A percentile compares a stretch with the other conserved stretches of the same genome.
These are phyloP conservation scores for Spongispora temasekensis DNA, from an alignment of 1,284 basidiomycete species.

Conservation along the genomic window DNA sequence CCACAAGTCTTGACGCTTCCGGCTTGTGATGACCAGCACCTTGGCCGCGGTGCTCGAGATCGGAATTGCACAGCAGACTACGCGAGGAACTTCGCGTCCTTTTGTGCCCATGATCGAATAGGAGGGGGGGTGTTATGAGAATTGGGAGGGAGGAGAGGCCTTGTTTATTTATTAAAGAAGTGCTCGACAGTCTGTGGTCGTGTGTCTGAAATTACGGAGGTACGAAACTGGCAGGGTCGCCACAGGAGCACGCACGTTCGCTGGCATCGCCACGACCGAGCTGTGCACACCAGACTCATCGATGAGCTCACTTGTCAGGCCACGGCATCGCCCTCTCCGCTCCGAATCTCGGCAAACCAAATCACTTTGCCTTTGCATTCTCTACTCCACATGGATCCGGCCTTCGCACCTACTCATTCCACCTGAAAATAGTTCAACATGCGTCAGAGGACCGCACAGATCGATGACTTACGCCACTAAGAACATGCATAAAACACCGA, in stretches of 20 bases:
- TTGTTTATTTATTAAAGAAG: no score
- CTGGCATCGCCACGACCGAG: slow-evolving; percentile 28
- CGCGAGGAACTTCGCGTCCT: slow-evolving; percentile 72
- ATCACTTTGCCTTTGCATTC: neutral
- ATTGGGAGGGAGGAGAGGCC: no score
- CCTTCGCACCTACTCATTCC: slow-evolving; percentile 71
- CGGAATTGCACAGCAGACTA: slow-evolving; percentile 85
- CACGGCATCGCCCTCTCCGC: slow-evolving; percentile 24
- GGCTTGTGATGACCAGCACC: slow-evolving; percentile 77
- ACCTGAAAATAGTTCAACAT: slow-evolving; percentile 45
- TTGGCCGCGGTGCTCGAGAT: slow-evolving; percentile 70
- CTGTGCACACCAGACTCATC: no score
- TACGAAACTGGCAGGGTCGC: no score
- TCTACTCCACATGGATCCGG: slow-evolving; percentile 10
- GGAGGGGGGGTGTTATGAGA: no score
- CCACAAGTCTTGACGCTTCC: slow-evolving; percentile 77
- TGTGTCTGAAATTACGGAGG: slow-evolving; percentile 41
- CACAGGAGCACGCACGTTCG: slow-evolving; percentile 46
- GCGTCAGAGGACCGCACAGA: slow-evolving; percentile 20
- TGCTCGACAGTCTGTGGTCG: no score
- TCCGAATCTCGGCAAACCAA: slow-evolving; percentile 10
- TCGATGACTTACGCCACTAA: slow-evolving; percentile 74
- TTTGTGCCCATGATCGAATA: slow-evolving; percentile 66
- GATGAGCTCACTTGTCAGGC: no score
- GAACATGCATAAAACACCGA: slow-evolving; percentile 88